Percentiles rank a stretch among this genome's conserved stretches.
phyloP scores from a whole-genome alignment of 2,329 filamentous ascomycete species.

The Talaromyces sp. region DNA sequence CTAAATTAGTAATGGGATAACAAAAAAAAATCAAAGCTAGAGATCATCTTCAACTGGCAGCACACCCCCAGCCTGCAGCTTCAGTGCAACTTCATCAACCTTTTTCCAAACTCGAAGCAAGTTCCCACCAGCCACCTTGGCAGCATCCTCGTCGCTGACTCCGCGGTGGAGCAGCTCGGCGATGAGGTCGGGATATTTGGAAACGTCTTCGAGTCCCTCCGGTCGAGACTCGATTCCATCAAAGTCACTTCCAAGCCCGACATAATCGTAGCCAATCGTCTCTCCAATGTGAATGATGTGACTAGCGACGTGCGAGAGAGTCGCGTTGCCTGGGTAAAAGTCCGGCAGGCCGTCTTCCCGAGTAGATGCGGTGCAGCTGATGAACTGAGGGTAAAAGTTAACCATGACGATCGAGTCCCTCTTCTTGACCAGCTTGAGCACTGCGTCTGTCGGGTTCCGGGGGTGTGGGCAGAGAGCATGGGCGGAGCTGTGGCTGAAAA shows the following conservation, averaged over 20 bases:
- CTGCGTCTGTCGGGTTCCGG: slow-evolving; percentile 82
- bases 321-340: slow-evolving; percentile 63
- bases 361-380: slow-evolving; percentile 64
- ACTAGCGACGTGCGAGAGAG: slow-evolving; percentile 69
- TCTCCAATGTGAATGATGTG: slow-evolving; percentile 81
- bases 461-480: slow-evolving; percentile 80
- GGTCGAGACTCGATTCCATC: slow-evolving; percentile 64
- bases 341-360: slow-evolving; percentile 63
- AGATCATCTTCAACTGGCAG: slow-evolving; percentile 41
- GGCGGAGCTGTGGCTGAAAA: slow-evolving; percentile 84
- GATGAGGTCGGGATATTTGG: slow-evolving; percentile 74
- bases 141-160: slow-evolving; percentile 67
- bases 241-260: slow-evolving; percentile 86
- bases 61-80: slow-evolving; percentile 57
- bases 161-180: slow-evolving; percentile 69
- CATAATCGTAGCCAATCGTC: slow-evolving; percentile 78
- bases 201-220: slow-evolving; percentile 75
- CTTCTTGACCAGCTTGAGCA: slow-evolving; percentile 70
- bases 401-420: slow-evolving; percentile 80
- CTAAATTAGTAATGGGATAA: not conserved
- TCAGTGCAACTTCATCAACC: slow-evolving; percentile 66
- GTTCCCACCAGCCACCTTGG: slow-evolving; percentile 74
- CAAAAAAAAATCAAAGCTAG: not conserved
- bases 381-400: slow-evolving; percentile 79
- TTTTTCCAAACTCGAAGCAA: slow-evolving; percentile 78